Conservation (phyloP, 108 stramenopile species). For the Cyclotella distinguenda region DNA sequence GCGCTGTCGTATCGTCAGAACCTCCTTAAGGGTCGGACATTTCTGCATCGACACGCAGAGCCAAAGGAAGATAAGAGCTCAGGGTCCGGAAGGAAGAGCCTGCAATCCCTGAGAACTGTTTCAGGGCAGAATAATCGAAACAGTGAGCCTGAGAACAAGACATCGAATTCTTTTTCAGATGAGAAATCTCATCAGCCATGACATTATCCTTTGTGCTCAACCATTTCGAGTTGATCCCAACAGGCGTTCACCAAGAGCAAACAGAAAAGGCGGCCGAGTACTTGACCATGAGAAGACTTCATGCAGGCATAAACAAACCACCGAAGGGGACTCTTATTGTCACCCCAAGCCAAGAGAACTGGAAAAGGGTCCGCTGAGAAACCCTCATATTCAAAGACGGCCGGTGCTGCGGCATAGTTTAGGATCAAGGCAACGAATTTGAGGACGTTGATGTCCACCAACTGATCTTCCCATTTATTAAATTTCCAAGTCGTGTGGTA, state of each 20-base stretch:
- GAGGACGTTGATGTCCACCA: constrained; percentile 9
- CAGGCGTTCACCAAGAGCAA: background rate
- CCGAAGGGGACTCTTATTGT: constrained; percentile 1
- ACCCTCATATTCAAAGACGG: background rate
- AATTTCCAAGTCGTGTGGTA: background rate
- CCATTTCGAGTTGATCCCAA: constrained; percentile 19
- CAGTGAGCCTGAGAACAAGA: background rate
- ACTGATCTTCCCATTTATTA: too few species aligned
- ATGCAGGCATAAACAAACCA: constrained; percentile 3
- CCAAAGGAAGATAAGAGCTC: constrained; percentile 10
- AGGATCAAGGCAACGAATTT: constrained; percentile 7
- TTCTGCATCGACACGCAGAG: background rate
- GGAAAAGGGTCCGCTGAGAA: too few species aligned
- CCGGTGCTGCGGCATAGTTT: background rate
- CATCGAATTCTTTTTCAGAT: background rate
- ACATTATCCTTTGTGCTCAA: background rate
- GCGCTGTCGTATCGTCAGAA: background rate
- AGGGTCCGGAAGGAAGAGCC: background rate
- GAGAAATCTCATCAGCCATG: constrained; percentile 19
- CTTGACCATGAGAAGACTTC: background rate
- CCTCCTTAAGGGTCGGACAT: background rate
- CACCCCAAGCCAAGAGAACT: background rate
- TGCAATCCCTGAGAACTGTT: constrained; percentile 2
- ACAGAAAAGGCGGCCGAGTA: constrained; percentile 9
- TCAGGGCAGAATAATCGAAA: constrained; percentile 9